Base-by-base conservation (phyloP, 139 green algal species). In the Coelastrella sp. region DNA sequence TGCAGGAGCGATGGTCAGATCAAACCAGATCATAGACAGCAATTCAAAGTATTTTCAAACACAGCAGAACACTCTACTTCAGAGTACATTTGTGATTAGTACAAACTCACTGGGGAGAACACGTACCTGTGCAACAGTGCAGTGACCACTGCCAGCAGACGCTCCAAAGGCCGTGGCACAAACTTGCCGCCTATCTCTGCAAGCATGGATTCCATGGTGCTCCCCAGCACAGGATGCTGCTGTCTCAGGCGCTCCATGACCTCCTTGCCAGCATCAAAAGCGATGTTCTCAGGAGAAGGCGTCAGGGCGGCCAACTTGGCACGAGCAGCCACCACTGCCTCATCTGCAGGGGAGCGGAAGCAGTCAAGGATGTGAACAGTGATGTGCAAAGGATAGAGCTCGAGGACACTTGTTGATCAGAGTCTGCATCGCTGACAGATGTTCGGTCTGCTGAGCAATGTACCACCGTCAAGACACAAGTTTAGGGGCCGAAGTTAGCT, bases 71-170 rank as follows among this genome's bases (percentile, higher is more conserved):
- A 57, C n/a, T n/a, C n/a, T n/a, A n/a, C n/a, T n/a, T n/a, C n/a
- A n/a, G n/a, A n/a, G n/a, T n/a, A n/a, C n/a, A n/a, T n/a, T n/a
- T n/a, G n/a, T n/a, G n/a, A n/a, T n/a, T n/a, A n/a, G n/a, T n/a
- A n/a, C n/a, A n/a, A n/a, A n/a, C n/a, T n/a, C n/a, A n/a, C n/a
- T n/a, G n/a, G n/a, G n/a, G n/a, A n/a, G n/a, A n/a, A n/a, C n/a
- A n/a, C 57, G 59, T 95, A 99, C 57, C 96, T 91, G 60, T 97
- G 93, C 88, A 99, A 93, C 85, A 99, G 92, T 15, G 96, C 95
- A 71, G 97, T 91, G 27, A 99, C 94, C 23, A 99, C 96, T 4
- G 93, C 92, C 59, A 99, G 89, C 85, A 99, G 91, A 3, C 97
- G 85, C 93, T 99, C 97, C 89, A 98, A 94, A 0, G 97, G 93